Evolutionary conservation across 2,329 filamentous ascomycete species (phyloP).

Genomic region (Ophiostoma himal-ulmi): DNA sequence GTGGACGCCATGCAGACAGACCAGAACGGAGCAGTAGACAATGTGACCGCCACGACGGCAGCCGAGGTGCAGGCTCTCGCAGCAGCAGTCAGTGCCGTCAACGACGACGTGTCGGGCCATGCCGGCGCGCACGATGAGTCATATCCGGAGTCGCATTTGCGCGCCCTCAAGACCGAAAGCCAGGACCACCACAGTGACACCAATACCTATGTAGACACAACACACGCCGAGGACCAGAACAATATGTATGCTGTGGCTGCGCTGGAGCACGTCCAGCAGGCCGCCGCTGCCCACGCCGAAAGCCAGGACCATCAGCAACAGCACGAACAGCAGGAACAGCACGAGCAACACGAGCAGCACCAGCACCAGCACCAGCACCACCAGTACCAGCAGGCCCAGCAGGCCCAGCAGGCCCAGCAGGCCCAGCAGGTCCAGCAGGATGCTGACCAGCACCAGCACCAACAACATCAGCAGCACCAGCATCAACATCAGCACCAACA

Average conservation of each 20-base stretch:
- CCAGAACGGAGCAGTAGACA: conserved; percentile 10
- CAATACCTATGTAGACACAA: conserved; percentile 11
- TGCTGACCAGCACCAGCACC: conserved; percentile 32
- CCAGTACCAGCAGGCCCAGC: conserved; percentile 29
- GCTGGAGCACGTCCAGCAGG: conserved; percentile 20
- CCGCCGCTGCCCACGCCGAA: conserved; percentile 15
- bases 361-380: conserved; percentile 33
- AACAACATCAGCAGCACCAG: conserved; percentile 38
- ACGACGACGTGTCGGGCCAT: conserved; percentile 2
- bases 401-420: conserved; percentile 31
- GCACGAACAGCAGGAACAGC: conserved; percentile 34
- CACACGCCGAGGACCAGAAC: conserved; percentile 13
- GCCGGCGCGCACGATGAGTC: conserved; percentile 16
- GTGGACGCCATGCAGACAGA: conserved; percentile 26
- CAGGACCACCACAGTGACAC: not conserved
- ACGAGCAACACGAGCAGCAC: conserved; percentile 32
- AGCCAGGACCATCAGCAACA: conserved; percentile 22
- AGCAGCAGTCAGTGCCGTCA: conserved; percentile 7
- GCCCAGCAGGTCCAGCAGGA: conserved; percentile 31
- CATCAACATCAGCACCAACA: conserved; percentile 28
- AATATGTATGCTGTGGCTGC: conserved; percentile 17
- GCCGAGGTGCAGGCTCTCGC: conserved; percentile 17
- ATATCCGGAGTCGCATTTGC: conserved; percentile 26
- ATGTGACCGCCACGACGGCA: conserved; percentile 19
- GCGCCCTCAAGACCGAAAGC: conserved; percentile 25